Evolutionary conservation across 2,329 filamentous ascomycete genomes (phyloP), one percentile per base, ranked within the genome.

Genomic region (Calonectria pseudoturangicola): DNA sequence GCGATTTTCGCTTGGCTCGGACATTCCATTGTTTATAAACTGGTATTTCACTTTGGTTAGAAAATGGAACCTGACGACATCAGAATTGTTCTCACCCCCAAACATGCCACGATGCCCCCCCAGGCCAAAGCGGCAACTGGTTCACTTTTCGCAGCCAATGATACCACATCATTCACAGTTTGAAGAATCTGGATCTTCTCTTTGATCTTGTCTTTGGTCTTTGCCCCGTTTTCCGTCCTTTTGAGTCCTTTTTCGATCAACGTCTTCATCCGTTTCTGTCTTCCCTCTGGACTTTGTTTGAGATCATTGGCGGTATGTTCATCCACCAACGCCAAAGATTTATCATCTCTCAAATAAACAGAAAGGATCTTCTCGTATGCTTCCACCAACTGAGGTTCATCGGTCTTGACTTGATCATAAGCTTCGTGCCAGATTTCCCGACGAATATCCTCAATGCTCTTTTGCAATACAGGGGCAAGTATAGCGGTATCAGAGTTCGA

Each of bases 331-430:
- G 54, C 8, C 9, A n/a, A 5, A 4, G 33, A 36, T 36, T 7
- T 13, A 47, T 47, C 50, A 3, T 8, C 15, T 6, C 12, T 13
- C 5, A 73, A 33, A 18, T 68, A 43, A 0, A 1, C 27, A 0
- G 65, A 73, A 1, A 74, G 66, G 15, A 75, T 73, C 62, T 68
- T 69, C 45, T 75, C 72, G 13, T 75, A 74, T 6, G 41, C 66
- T 21, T 70, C 72, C 0, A 75, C 68, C 8, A 74, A 10, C 10
- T 47, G 21, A 8, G 43, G 43, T 13, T 47, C 43, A 3, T 47
- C 43, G 8, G 18, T 6, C 8, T 47, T 47, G 16, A n/a, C n/a
- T 7, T 10, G 9, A 6, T 47, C 43, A 10, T 47, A 47, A 7
- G 43, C 43, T 10, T 47, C n/a, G 8, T 47, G 16, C 45, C 45